Percentiles rank a stretch among this genome's conserved stretches.
These are phyloP conservation scores for Solanum piurae DNA, from an alignment of 257 asterid species.

Conservation along the genomic window DNA sequence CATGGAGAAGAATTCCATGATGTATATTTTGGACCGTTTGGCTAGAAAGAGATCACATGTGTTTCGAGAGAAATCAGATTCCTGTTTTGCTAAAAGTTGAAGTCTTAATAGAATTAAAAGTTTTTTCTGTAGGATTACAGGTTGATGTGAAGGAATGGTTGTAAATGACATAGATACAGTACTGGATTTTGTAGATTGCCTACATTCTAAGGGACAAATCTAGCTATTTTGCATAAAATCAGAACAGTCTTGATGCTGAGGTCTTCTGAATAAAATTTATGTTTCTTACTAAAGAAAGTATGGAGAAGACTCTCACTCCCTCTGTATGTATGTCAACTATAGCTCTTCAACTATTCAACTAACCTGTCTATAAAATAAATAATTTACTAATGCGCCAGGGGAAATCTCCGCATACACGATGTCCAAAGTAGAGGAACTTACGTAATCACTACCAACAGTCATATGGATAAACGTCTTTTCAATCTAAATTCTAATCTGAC, in stretches of 20 bases:
- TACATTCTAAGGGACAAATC: background rate
- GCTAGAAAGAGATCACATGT: background rate
- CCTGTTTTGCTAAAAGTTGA: background rate
- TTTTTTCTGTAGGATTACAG: background rate
- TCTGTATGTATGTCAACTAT: background rate
- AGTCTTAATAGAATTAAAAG: background rate
- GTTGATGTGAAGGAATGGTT: background rate
- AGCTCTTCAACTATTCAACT: background rate
- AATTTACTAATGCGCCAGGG: background rate
- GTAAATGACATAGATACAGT: background rate
- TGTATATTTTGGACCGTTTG: background rate
- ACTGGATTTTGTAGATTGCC: background rate
- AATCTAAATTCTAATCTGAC: background rate
- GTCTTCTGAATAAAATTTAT: background rate
- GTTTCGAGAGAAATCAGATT: background rate
- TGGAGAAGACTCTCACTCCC: background rate
- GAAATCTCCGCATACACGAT: background rate
- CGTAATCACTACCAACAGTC: background rate
- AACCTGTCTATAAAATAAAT: background rate
- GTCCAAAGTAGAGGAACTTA: background rate
- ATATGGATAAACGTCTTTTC: background rate
- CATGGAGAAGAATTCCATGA: background rate
- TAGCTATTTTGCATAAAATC: background rate
- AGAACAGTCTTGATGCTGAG: background rate
- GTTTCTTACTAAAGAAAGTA: background rate